Evolutionary conservation across 345 rosid species (phyloP).

Genomic region (Eucalyptus sp.): DNA sequence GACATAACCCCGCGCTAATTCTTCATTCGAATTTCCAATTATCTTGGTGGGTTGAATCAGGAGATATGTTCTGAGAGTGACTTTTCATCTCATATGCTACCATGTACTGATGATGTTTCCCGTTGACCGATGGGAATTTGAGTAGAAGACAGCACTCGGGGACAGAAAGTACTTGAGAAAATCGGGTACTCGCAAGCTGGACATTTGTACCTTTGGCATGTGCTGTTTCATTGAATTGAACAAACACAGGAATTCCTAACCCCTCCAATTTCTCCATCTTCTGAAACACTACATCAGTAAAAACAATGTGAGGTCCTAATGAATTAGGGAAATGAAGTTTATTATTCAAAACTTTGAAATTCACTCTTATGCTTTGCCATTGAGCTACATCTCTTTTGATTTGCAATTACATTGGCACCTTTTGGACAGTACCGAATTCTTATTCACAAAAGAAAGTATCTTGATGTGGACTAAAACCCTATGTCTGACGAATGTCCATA

Average conservation of each 20-base stretch:
- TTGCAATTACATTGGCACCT: not conserved
- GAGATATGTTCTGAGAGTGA: not conserved
- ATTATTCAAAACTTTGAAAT: not conserved
- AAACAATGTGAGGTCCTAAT: not conserved
- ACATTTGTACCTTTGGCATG: not conserved
- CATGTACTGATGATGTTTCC: not conserved
- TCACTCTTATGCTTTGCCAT: not conserved
- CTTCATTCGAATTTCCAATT: not conserved
- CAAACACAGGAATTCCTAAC: constrained; percentile 48
- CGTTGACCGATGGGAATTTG: not conserved
- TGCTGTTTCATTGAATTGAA: constrained; percentile 40
- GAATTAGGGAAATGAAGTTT: not conserved
- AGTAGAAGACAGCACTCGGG: not conserved
- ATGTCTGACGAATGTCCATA: not conserved
- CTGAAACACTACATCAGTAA: constrained; percentile 24
- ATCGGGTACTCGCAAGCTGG: not conserved
- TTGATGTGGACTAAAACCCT: not conserved
- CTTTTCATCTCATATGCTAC: not conserved
- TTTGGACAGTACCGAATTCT: not conserved
- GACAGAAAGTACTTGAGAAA: not conserved
- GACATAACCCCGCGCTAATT: not conserved
- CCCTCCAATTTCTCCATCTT: constrained; percentile 52
- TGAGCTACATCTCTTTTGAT: not conserved
- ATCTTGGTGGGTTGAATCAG: not conserved
- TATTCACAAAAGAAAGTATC: not conserved